Base-by-base conservation (phyloP, 2,329 filamentous ascomycete genomes). In the Graphiopsis chlorocephala region DNA sequence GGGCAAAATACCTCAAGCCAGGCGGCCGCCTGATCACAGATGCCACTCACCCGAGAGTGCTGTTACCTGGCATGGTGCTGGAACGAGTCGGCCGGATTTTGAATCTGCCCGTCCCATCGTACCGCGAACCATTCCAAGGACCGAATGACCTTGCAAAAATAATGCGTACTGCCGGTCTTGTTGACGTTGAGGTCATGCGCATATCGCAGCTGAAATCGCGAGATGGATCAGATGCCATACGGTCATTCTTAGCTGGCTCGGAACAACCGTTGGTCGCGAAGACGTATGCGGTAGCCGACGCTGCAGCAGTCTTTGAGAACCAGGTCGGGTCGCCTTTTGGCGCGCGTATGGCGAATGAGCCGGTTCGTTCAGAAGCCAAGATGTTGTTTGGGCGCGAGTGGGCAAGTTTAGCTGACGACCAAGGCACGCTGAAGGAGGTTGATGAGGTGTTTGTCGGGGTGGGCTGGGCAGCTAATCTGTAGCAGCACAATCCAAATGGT, bases 21-120 rank as follows among this genome's bases (percentile, higher is more conserved):
- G 77, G 77, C 17, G 79, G 79, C 1, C 64, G 74, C 12, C 64
- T 81, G 8, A 74, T 78, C 26, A 59, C 76, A 10, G 79, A 81
- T 66, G 75, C 75, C 7, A 76, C 77, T 8, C 77, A 80, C 61
- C 76, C 78, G 2, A 64, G 71, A 11, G 80, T 75, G 35, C 68
- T 77, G 12, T 68, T 78, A 5, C 69, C 72, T n/a, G 76, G 76
- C 5, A 77, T 78, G 62, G 73, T 76, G 1, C 68, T 79, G 4
- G 79, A 80, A 65, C 70, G 72, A 25, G 76, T 77, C 0, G 77
- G 75, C 29, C 67, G 72, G 10, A 71, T 70, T 25, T 63, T 80
- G 47, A 70, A 72, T 10, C 47, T 77, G 4, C 68, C 71, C 0
- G 68, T 79, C 6, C 75, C 76, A 10, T 79, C 76, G 63, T 73